phyloP scores from a whole-genome alignment of 1,139 yeast species.

The Blastobotrys apis region DNA sequence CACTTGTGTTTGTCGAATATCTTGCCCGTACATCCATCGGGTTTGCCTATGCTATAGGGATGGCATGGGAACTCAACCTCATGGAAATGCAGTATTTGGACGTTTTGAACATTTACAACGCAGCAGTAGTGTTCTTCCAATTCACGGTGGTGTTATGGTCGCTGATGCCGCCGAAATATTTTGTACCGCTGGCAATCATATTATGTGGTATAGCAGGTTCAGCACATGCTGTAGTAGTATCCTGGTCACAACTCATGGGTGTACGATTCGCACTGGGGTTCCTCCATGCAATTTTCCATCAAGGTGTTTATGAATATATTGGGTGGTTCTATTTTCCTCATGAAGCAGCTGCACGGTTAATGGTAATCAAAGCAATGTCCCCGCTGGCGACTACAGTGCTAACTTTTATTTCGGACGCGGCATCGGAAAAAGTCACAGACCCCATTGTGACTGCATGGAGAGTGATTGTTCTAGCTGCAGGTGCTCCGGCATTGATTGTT shows the following conservation, averaged over 20 bases:
- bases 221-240: neutral
- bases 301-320: conserved; percentile 2
- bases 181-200: conserved; percentile 3
- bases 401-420: conserved; percentile 1
- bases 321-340: conserved; percentile 4
- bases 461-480: neutral
- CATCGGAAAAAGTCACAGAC: no score
- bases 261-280: conserved; percentile 1
- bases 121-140: neutral
- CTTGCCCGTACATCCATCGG: conserved; percentile 2
- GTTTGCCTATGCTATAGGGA: conserved; percentile 4
- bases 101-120: conserved; percentile 6
- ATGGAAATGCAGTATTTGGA: conserved; percentile 2
- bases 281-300: neutral
- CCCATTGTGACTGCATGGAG: conserved; percentile 6
- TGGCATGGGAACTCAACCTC: conserved; percentile 5
- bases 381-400: conserved; percentile 1
- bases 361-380: neutral
- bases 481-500: conserved; percentile 3
- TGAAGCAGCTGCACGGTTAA: neutral
- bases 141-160: conserved; percentile 2
- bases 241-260: conserved; percentile 6
- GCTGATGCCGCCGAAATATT: neutral
- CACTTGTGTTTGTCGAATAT: neutral
- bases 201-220: conserved; percentile 2